Conservation (phyloP, 1,284 basidiomycete genomes). For the Dichomitus squalens region DNA sequence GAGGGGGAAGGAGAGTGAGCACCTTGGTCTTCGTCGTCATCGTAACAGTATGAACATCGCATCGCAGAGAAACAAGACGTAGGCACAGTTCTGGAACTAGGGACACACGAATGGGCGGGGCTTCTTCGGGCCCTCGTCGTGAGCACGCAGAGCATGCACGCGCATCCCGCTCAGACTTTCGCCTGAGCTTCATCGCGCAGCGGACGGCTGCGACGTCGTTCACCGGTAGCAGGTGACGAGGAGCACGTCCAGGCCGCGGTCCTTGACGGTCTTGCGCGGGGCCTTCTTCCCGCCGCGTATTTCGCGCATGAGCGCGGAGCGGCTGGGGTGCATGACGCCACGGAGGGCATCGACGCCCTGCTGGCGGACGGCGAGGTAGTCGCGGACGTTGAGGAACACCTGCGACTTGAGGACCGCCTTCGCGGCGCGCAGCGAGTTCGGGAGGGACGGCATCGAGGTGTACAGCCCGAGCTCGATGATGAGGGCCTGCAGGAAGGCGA, state of each 20-base stretch:
- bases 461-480: slow-evolving; percentile 46
- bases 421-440: slow-evolving; percentile 60
- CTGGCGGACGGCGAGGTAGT: slow-evolving; percentile 68
- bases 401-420: slow-evolving; percentile 62
- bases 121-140: slow-evolving; percentile 1
- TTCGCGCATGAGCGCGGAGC: slow-evolving; percentile 58
- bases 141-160: slow-evolving; percentile 1
- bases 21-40: neutral
- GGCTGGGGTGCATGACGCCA: slow-evolving; percentile 61
- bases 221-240: slow-evolving; percentile 45
- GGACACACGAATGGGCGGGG: neutral
- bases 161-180: slow-evolving; percentile 7
- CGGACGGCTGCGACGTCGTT: neutral
- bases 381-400: slow-evolving; percentile 70
- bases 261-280: slow-evolving; percentile 60
- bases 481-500: slow-evolving; percentile 43
- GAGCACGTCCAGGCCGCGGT: slow-evolving; percentile 62
- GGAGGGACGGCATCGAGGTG: slow-evolving; percentile 43
- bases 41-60: neutral
- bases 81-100: slow-evolving; percentile 3
- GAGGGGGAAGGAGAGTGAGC: neutral
- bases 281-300: slow-evolving; percentile 45
- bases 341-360: slow-evolving; percentile 65
- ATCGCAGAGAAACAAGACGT: neutral
- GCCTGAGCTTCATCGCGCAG: neutral